Conservation (phyloP, 1,284 basidiomycete species). For the Trametes hirsuta region DNA sequence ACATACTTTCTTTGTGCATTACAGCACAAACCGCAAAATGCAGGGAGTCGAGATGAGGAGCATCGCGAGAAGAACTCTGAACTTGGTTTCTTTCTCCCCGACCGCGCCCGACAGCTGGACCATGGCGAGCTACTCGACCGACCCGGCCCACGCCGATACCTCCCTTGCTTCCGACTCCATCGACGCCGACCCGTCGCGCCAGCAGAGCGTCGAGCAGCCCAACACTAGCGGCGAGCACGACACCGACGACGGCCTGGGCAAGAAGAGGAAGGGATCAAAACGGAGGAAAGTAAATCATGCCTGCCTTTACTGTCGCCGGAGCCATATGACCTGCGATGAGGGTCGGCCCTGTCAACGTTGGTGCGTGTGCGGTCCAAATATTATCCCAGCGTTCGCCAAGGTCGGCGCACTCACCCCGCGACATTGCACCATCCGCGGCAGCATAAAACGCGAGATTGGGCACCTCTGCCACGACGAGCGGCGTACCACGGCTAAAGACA, state of each 20-base stretch:
- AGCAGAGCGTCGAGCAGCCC: conserved; percentile 21
- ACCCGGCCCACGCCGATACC: conserved; percentile 38
- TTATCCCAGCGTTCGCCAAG: not conserved
- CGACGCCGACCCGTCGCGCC: conserved; percentile 23
- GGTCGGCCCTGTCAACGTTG: conserved; percentile 88
- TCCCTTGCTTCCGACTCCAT: conserved; percentile 28
- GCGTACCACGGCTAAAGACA: conserved; percentile 54
- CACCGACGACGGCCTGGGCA: conserved; percentile 29
- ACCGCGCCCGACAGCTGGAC: conserved; percentile 31
- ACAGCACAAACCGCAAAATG: not conserved
- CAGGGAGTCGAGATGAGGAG: not conserved
- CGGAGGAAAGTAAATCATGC: conserved; percentile 87
- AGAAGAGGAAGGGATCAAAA: conserved; percentile 48
- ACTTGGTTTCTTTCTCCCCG: conserved; percentile 27
- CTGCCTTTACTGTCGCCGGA: conserved; percentile 91
- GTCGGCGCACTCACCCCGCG: conserved; percentile 9
- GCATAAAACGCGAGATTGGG: conserved; percentile 90
- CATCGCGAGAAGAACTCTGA: not conserved
- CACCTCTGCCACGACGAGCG: conserved; percentile 90
- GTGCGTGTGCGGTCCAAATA: conserved; percentile 50
- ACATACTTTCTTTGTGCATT: no score
- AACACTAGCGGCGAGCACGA: conserved; percentile 25
- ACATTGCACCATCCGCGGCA: conserved; percentile 35
- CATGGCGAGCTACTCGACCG: conserved; percentile 36
- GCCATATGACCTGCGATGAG: conserved; percentile 94